Evolutionary conservation across 768 basidiomycete species (phyloP).

Genomic region (Paxillus rubicundulus): DNA sequence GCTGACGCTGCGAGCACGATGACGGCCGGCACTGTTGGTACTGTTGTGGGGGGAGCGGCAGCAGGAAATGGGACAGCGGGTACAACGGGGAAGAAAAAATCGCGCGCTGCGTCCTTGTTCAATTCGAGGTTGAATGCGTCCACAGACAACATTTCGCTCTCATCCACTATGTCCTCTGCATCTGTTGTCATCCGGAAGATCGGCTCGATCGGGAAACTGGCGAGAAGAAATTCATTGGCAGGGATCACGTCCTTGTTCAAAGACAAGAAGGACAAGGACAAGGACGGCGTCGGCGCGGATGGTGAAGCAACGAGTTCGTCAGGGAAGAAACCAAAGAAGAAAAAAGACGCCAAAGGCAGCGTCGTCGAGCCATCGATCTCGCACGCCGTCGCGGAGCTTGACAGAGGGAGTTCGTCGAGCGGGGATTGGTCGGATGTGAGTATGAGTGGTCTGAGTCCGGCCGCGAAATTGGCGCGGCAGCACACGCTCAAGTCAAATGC

Average conservation of each 20-base stretch:
- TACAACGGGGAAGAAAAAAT: constrained; percentile 59
- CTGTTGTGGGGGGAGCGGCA: not conserved
- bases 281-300: constrained; percentile 38
- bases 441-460: constrained; percentile 80
- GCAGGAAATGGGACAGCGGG: constrained; percentile 19
- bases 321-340: constrained; percentile 48
- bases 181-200: constrained; percentile 97
- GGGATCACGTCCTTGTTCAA: constrained; percentile 95
- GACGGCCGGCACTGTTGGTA: constrained; percentile 38
- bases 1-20: constrained; percentile 32
- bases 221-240: constrained; percentile 82
- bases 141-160: constrained; percentile 94
- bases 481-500: constrained; percentile 87
- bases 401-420: constrained; percentile 44
- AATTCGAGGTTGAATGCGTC: constrained; percentile 84
- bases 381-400: constrained; percentile 82
- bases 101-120: constrained; percentile 74
- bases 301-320: constrained; percentile 24
- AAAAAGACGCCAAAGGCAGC: constrained; percentile 60
- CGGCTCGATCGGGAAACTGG: constrained; percentile 85
- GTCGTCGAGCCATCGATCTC: constrained; percentile 71
- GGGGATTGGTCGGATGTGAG: constrained; percentile 58
- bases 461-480: constrained; percentile 84
- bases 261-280: constrained; percentile 59
- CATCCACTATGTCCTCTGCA: constrained; percentile 91